Evolutionary conservation across 108 stramenopile genomes (phyloP), one percentile per base, ranked within the genome.

Genomic region (Cyclotella choctawhatcheeana): DNA sequence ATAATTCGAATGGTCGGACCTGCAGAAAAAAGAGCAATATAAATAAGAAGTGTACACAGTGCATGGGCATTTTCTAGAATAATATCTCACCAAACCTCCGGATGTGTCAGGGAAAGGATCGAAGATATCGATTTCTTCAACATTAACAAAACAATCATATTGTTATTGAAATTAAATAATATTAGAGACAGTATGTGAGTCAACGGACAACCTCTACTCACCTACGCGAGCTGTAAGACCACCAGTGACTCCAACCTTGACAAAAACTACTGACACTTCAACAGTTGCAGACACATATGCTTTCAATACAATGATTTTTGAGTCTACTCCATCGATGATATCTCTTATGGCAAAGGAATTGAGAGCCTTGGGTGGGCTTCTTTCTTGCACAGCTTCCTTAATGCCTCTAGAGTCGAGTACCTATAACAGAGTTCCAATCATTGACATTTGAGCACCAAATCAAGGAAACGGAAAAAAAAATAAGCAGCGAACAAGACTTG

Each of bases 261-360:
- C 12, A 40, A 12, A 8, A 12, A 40, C 37, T 8, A n/a, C n/a
- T n/a, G 8, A 8, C 12, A 40, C 37, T 40, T 40, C 78, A 40
- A 73, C 50, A 20, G 30, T 56, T 3, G 60, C 71, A 67, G 37
- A 51, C 27, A 79, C 59, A 4, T 43, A 44, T 25, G 56, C 72
- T 53, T 48, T 34, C 5, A 79, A 30, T 14, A 45, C 56, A 22
- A 79, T 47, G 22, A 79, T 17, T 0, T 71, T 58, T 32, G 52
- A 62, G 70, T 79, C 78, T 24, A 73, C 72, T 45, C 55, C 71
- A 67, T 79, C 71, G 59, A 79, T 73, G 2, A 64, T 56, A 29
- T 79, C 78, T 44, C 47, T 56, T 30, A 79, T 33, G 1, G 78
- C 78, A 73, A 79, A 79, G 18, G 64, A 67, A 40, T 79, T 79